These are phyloP conservation scores for Rutstroemia sp. DNA, from an alignment of 2,329 filamentous ascomycete species.

Conservation along the genomic window DNA sequence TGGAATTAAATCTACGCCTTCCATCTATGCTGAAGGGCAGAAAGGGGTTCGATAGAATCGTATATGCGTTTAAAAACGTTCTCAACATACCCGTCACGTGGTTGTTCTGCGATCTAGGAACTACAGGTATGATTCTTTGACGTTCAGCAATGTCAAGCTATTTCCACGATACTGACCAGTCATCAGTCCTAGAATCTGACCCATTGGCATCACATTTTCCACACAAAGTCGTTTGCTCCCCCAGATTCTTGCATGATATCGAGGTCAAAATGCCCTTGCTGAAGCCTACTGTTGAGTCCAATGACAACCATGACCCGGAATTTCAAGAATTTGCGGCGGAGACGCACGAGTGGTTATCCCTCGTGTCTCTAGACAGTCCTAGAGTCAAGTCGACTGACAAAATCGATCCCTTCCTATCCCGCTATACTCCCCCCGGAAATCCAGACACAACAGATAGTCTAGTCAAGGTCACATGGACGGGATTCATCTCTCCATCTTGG, in stretches of 20 bases:
- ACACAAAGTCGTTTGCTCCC: constrained; percentile 34
- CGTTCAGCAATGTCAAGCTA: not conserved
- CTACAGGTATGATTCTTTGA: constrained; percentile 35
- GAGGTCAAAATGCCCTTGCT: constrained; percentile 24
- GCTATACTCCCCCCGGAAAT: constrained; percentile 50
- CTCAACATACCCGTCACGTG: constrained; percentile 62
- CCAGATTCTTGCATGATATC: constrained; percentile 24
- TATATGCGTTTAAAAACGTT: constrained; percentile 52
- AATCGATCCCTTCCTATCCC: constrained; percentile 62
- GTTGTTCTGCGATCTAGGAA: constrained; percentile 63
- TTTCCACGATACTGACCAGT: constrained; percentile 17
- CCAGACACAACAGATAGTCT: constrained; percentile 28
- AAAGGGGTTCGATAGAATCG: constrained; percentile 27
- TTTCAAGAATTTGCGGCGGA: constrained; percentile 57
- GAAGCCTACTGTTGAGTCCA: constrained; percentile 24
- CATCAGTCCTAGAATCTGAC: constrained; percentile 39
- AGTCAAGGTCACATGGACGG: constrained; percentile 50
- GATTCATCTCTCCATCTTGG: constrained; percentile 49
- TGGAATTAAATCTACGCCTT: constrained; percentile 67
- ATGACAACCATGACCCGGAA: constrained; percentile 36
- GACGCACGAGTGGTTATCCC: constrained; percentile 66
- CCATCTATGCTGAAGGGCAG: constrained; percentile 60
- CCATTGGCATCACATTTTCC: constrained; percentile 41
- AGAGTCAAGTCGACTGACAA: constrained; percentile 48
- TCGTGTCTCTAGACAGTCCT: constrained; percentile 60